Base-by-base conservation (phyloP, 768 basidiomycete species). In the Phlebiopsis gigantea region DNA sequence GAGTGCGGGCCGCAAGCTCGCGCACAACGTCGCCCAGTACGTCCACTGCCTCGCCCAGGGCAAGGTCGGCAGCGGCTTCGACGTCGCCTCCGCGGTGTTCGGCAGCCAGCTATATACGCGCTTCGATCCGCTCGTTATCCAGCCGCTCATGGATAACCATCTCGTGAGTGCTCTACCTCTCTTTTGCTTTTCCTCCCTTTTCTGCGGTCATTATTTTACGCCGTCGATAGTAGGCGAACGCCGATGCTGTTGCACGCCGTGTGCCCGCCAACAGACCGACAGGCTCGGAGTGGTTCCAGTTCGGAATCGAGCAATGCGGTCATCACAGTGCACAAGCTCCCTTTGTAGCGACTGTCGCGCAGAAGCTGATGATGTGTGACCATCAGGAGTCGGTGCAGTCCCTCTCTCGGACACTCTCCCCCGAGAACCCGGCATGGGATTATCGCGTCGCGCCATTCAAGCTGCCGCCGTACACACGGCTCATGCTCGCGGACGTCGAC, bases 1-100 rank as follows among this genome's bases (percentile, higher is more conserved):
- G 29, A 73, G 71, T 63, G 72, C 76, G 24, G 83, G 79, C 21
- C 74, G 82, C 58, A 71, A 73, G 58, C 71, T 97, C 17, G 87
- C 91, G 0, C 97, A 99, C 71, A 98, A 97, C 68, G 79, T 91
- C 43, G 87, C 97, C 4, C 97, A 99, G 68, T 97, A 87, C 68
- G 82, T 93, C 6, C 97, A 99, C 69, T 98, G 94, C 66, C 77
- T 94, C 34, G 97, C 96, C 0, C 97, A 99, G 73, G 97, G 97
- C 41, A 99, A 99, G 72, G 87, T 99, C 15, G 97, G 97, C 28
- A 93, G 90, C 65, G 97, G 97, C 5, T 99, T 99, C 73, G 97
- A 99, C 66, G 91, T 99, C 46, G 85, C 92, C 5, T 83, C 93
- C 0, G 96, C 96, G 1, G 90, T 92, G 2, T 98, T 89, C 69